These are phyloP conservation scores for Crotalaria pallida DNA, from an alignment of 306 rosid genomes.

Conservation along the genomic window DNA sequence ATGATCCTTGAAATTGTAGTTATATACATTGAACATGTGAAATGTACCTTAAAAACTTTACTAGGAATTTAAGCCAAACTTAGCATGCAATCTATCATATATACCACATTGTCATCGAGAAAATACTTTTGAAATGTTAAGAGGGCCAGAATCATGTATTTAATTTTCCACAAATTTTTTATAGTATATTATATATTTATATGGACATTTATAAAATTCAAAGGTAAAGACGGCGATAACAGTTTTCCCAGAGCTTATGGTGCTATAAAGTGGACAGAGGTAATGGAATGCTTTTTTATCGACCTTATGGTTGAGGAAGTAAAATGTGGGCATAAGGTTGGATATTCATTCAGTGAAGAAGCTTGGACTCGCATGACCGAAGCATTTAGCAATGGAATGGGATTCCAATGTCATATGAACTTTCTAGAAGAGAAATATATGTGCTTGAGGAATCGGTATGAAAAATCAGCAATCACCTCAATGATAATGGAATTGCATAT, in stretches of 20 bases:
- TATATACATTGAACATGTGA: no score
- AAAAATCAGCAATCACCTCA: slow-evolving; percentile 46
- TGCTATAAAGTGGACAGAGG: slow-evolving; percentile 52
- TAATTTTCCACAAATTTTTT: no score
- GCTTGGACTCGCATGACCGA: slow-evolving; percentile 50
- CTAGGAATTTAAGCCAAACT: not conserved
- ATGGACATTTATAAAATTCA: no score
- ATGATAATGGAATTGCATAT: slow-evolving; percentile 43
- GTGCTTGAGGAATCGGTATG: slow-evolving; percentile 48
- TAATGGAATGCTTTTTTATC: slow-evolving; percentile 43
- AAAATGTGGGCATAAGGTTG: slow-evolving; percentile 37
- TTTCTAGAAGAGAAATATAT: slow-evolving; percentile 46
- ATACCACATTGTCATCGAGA: not conserved
- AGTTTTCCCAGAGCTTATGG: not conserved
- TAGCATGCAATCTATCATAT: not conserved
- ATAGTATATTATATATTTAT: no score
- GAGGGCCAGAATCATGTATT: no score
- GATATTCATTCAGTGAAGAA: slow-evolving; percentile 44
- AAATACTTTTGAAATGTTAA: not conserved
- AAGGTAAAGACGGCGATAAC: slow-evolving; percentile 37
- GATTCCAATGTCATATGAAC: slow-evolving; percentile 39
- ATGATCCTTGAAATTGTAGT: no score
- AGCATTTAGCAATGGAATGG: slow-evolving; percentile 36
- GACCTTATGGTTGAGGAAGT: slow-evolving; percentile 55
- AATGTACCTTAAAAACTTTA: not conserved